Percentiles rank a stretch among this genome's conserved stretches.
These are phyloP conservation scores for Mycena indigotica DNA, from an alignment of 768 basidiomycete genomes.

Conservation along the genomic window DNA sequence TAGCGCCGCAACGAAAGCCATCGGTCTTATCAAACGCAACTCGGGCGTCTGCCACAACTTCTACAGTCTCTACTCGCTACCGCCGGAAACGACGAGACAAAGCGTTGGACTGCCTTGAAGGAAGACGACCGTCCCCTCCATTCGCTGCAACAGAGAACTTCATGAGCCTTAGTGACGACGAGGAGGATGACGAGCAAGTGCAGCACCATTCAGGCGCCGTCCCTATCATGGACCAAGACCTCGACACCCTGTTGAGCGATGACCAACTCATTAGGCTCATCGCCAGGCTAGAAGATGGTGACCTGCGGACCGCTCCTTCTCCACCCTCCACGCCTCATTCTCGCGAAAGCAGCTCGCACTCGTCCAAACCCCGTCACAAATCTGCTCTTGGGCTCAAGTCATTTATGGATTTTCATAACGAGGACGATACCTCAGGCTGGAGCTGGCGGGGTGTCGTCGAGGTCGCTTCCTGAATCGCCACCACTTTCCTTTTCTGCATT, in stretches of 20 bases:
- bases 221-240: slow-evolving; percentile 10
- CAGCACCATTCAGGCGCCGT: slow-evolving; percentile 25
- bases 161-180: slow-evolving; percentile 55
- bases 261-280: slow-evolving; percentile 18
- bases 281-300: slow-evolving; percentile 16
- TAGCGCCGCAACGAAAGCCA: slow-evolving; percentile 11
- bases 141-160: slow-evolving; percentile 36
- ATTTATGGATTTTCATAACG: slow-evolving; percentile 49
- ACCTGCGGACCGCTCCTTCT: slow-evolving; percentile 5
- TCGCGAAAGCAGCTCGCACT: slow-evolving; percentile 8
- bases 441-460: slow-evolving; percentile 54
- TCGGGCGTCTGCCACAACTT: slow-evolving; percentile 13
- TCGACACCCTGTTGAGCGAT: slow-evolving; percentile 13
- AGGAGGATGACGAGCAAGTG: slow-evolving; percentile 34
- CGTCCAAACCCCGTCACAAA: slow-evolving; percentile 34
- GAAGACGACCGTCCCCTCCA: slow-evolving; percentile 29
- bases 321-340: slow-evolving; percentile 8
- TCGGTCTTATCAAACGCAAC: slow-evolving; percentile 11
- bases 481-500: neutral
- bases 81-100: slow-evolving; percentile 43
- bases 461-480: slow-evolving; percentile 27
- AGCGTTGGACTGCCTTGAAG: slow-evolving; percentile 53
- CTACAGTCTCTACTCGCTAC: slow-evolving; percentile 25
- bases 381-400: slow-evolving; percentile 49
- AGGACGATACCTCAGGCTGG: slow-evolving; percentile 39